Evolutionary conservation across 2,329 filamentous ascomycete species (phyloP).

Genomic region (Pestalotiopsis sp.): DNA sequence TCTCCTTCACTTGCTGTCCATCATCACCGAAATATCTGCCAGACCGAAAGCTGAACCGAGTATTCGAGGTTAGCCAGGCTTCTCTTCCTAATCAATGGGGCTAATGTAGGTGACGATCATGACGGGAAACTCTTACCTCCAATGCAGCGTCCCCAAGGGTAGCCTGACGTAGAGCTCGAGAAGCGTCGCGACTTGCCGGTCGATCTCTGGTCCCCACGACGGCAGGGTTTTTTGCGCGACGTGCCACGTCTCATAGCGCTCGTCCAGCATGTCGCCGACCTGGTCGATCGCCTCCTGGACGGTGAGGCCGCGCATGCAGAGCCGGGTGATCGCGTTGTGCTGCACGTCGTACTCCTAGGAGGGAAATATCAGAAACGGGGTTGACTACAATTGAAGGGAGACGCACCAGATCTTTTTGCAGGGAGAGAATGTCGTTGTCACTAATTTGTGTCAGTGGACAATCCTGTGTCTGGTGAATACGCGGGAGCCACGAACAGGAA

Average conservation of each 20-base stretch:
- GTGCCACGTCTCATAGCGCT: not conserved
- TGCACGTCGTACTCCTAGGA: not conserved
- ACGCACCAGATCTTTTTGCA: not conserved
- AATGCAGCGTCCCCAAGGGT: not conserved
- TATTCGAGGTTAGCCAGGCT: too few relatives aligned
- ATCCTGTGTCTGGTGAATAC: not conserved
- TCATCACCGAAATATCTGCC: too few relatives aligned
- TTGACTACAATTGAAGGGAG: not conserved
- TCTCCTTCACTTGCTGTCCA: too few relatives aligned
- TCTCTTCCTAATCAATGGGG: too few relatives aligned
- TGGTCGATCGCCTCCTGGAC: not conserved
- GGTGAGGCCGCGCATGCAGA: not conserved
- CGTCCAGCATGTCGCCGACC: not conserved
- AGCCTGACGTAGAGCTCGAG: not conserved
- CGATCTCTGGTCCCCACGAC: not conserved
- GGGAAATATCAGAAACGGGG: not conserved
- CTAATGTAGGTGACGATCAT: too few relatives aligned
- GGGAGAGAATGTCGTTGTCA: not conserved
- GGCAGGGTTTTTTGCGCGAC: not conserved
- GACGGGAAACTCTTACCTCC: not conserved
- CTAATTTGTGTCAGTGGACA: not conserved
- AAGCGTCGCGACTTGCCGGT: not conserved
- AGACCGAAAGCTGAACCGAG: too few relatives aligned
- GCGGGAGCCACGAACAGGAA: not conserved
- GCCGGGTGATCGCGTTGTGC: not conserved